phyloP scores from a whole-genome alignment of 441 rosid genomes.

The Daphne laureola region DNA sequence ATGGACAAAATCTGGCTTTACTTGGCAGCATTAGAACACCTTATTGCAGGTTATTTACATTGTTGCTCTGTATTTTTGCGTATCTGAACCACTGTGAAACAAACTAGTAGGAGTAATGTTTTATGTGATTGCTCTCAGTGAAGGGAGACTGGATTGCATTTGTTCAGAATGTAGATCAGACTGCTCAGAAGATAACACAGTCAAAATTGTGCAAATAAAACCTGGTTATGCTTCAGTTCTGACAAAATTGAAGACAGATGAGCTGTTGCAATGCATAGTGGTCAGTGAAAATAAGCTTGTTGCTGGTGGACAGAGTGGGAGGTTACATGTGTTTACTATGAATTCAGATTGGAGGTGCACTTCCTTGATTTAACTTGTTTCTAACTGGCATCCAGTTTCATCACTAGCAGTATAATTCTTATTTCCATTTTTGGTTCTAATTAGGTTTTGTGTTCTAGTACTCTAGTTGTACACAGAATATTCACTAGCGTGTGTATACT shows the following conservation, averaged over 20 bases:
- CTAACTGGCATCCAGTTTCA: conserved; percentile 5
- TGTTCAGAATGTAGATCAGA: conserved; percentile 68
- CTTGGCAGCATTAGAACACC: conserved; percentile 63
- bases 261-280: conserved; percentile 49
- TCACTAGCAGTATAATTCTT: not conserved
- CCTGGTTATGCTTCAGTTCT: conserved; percentile 64
- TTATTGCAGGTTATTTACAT: conserved; percentile 65
- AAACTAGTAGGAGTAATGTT: not conserved
- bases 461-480: not conserved
- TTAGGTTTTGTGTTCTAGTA: conserved; percentile 5
- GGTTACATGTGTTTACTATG: conserved; percentile 77
- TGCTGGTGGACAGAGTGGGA: conserved; percentile 68
- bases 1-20: conserved; percentile 57
- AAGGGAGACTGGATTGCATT: conserved; percentile 56
- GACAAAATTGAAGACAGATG: conserved; percentile 46
- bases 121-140: conserved; percentile 36
- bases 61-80: conserved; percentile 10
- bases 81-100: conserved; percentile 4
- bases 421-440: not conserved
- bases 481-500: no score
- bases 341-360: conserved; percentile 75
- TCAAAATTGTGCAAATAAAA: conserved; percentile 65
- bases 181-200: conserved; percentile 37
- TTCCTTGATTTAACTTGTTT: conserved; percentile 11
- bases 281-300: conserved; percentile 61